A percentile compares a stretch with the other conserved stretches of the same genome.
phyloP scores from a whole-genome alignment of 345 rosid genomes.

The Aegle marmelos region DNA sequence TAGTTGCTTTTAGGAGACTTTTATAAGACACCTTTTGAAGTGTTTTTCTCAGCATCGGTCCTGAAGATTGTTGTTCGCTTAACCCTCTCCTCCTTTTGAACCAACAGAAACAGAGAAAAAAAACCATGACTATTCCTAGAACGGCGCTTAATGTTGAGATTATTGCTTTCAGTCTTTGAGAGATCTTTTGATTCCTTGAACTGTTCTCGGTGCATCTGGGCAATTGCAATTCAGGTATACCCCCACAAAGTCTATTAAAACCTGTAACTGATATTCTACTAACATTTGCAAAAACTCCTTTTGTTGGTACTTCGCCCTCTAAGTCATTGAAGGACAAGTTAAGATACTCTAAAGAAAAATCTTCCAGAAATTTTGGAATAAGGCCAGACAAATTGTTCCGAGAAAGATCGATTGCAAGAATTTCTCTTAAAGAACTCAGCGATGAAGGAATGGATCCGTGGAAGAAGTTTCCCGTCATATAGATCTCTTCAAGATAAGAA shows the following conservation, averaged over 20 bases:
- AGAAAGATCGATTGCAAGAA: too few species aligned
- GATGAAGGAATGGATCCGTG: constrained; percentile 9
- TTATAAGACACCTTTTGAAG: not conserved
- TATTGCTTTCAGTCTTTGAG: not conserved
- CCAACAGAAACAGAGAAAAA: not conserved
- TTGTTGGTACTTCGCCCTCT: too few species aligned
- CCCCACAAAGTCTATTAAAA: too few species aligned
- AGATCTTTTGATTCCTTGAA: not conserved
- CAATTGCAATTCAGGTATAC: too few species aligned
- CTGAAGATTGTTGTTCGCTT: not conserved
- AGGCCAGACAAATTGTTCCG: too few species aligned
- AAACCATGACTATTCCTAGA: not conserved
- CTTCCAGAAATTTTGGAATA: too few species aligned
- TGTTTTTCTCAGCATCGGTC: not conserved
- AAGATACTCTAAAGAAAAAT: too few species aligned
- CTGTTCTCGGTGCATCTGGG: not conserved
- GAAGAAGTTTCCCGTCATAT: not conserved
- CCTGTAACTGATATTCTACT: too few species aligned
- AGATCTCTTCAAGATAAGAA: not conserved
- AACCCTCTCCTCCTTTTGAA: not conserved
- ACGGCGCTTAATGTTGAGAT: not conserved
- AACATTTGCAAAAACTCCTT: too few species aligned
- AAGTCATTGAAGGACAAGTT: too few species aligned
- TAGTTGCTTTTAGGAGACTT: not conserved
- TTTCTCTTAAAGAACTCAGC: constrained; percentile 2